A percentile compares a stretch with the other conserved stretches of the same genome.
phyloP scores from a whole-genome alignment of 305 asterid species.

The Fraxinus xanthoxyloides region DNA sequence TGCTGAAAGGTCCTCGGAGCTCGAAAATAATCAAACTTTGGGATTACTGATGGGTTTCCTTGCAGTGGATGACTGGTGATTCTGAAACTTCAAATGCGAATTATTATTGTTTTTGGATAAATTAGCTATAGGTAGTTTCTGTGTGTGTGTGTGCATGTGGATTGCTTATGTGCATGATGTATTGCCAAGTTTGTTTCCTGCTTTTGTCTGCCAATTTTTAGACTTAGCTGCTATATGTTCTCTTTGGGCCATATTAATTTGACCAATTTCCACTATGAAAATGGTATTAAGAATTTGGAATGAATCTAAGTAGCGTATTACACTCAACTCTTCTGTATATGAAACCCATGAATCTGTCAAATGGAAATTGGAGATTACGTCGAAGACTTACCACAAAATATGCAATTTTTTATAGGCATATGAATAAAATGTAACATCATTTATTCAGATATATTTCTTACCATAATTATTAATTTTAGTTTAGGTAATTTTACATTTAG shows the following conservation, averaged over 20 bases:
- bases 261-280: conserved; percentile 2
- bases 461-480: background rate
- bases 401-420: background rate
- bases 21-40: conserved; percentile 76
- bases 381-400: background rate
- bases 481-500: background rate
- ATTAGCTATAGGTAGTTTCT: background rate
- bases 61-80: conserved; percentile 93
- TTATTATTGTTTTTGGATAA: background rate
- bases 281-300: background rate
- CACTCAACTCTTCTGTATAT: background rate
- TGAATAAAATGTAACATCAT: background rate
- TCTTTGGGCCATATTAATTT: background rate
- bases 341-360: conserved; percentile 1
- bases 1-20: conserved; percentile 72
- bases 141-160: background rate
- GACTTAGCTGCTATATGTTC: background rate
- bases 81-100: conserved; percentile 23
- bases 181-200: background rate
- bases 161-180: conserved; percentile 16
- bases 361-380: background rate
- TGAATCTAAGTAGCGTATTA: conserved; percentile 1
- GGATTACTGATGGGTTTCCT: conserved; percentile 96
- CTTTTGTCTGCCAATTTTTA: background rate
- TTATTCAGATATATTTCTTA: background rate